Evolutionary conservation across 2,329 filamentous ascomycete species (phyloP), one percentile per base, ranked within the genome.

Genomic region (Whalleya microplaca): DNA sequence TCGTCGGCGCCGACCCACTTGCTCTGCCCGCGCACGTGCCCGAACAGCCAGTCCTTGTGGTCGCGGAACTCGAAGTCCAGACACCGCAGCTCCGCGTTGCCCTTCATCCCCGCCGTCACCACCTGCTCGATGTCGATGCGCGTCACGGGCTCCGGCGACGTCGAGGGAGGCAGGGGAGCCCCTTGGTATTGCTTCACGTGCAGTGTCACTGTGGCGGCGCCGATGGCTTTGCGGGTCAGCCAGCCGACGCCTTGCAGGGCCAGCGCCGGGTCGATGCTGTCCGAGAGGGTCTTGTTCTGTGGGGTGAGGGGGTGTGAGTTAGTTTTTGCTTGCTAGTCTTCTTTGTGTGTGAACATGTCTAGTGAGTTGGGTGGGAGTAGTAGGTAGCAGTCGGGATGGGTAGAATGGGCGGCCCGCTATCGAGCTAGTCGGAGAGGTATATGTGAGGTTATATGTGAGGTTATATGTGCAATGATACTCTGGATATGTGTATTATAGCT

Each of bases 21-120:
- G 43, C 81, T 84, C 58, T 79, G 80, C 55, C 89, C 90, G 49
- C 78, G 77, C 60, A 95, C 82, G 53, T 75, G 77, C 56, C 92
- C 92, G 72, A 96, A 96, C 64, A 96, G 83, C 80, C 86, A 87
- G 78, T 96, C 92, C 21, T 76, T 77, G 78, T 93, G 90, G 61
- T 84, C 82, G 65, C 88, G 86, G 64, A 65, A 72, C 51, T 64
- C 65, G 71, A 73, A 69, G 76, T 86, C 83, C 50, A 83, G 66
- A 69, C 77, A 81, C 56, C 84, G 83, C 62, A 73, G 71, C 79
- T 86, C 84, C 42, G 76, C 69, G 48, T 78, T 92, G 66, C 85
- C 87, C 68, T 84, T 84, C 61, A 96, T 78, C 53, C 87, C 88
- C 57, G 87, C 91, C 8, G 89, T 90, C 40, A 84, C 79, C 45